A percentile compares a stretch with the other conserved stretches of the same genome.
Conservation (phyloP, 306 rosid genomes). For the Begonia peltatifolia region DNA sequence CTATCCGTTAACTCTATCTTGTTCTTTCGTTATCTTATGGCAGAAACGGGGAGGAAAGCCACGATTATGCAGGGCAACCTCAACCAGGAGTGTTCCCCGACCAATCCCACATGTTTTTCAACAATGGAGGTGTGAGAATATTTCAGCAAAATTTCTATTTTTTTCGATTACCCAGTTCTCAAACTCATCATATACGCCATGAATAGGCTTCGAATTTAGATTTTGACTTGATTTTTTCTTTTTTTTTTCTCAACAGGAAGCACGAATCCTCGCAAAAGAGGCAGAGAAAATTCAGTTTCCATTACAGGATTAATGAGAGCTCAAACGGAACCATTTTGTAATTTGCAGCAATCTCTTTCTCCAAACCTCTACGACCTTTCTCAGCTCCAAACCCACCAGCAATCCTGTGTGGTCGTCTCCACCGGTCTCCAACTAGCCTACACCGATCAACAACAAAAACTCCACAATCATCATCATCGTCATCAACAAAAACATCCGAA, state of each 20-base stretch:
- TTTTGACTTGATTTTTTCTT: neutral
- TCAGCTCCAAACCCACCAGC: constrained; percentile 50
- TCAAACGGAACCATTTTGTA: constrained; percentile 34
- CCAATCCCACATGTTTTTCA: constrained; percentile 57
- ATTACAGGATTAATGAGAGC: constrained; percentile 14
- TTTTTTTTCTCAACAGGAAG: neutral
- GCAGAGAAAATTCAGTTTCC: constrained; percentile 32
- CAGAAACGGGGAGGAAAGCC: constrained; percentile 62
- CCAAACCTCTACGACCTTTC: constrained; percentile 67
- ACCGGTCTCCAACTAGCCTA: constrained; percentile 75
- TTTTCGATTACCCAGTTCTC: no score
- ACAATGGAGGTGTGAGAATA: constrained; percentile 24
- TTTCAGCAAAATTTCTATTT: no score
- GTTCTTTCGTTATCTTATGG: constrained; percentile 5
- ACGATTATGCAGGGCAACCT: constrained; percentile 48
- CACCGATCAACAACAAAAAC: constrained; percentile 30
- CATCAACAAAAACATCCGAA: constrained; percentile 3
- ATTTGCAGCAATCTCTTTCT: constrained; percentile 23
- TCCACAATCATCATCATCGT: constrained; percentile 5
- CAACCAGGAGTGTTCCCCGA: constrained; percentile 49
- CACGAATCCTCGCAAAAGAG: constrained; percentile 52
- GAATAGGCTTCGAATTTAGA: neutral
- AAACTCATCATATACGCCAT: no score
- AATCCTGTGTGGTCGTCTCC: constrained; percentile 63
- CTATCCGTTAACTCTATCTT: neutral